Base-by-base conservation (phyloP, 257 asterid species). In the Nyctanthes arbortristis region DNA sequence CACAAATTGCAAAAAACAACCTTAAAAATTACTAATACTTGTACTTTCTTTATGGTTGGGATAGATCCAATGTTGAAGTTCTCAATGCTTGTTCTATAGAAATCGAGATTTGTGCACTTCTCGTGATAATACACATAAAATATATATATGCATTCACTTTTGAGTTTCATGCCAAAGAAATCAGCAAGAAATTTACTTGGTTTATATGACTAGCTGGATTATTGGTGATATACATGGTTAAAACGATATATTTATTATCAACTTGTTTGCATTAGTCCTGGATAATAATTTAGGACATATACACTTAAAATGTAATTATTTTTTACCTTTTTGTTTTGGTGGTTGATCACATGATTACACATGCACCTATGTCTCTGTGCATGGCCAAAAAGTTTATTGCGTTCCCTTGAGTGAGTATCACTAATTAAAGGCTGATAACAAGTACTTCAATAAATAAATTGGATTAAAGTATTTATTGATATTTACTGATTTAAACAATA, bases 61-160 rank as follows among this genome's bases (percentile, higher is more conserved):
- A 73, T 72, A 69, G 62, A 24, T 67, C 62, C 59, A 52, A 24
- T 24, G n/a, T 77, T 56, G 85, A 63, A 57, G 55, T 65, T 55
- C 36, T 57, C 22, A 59, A n/a, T n/a, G 47, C 37, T 65, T 70
- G 63, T 36, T 57, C 29, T 52, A 16, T 52, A 13, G 36, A 22
- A 35, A 28, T 67, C 67, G 78, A 67, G 78, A 74, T 67, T 47
- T 18, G 71, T 62, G 77, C 76, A 24, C 16, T 61, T 43, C 54
- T 27, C 76, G 65, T 14, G 65, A 5, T 35, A n/a, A n/a, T n/a
- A n/a, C n/a, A n/a, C n/a, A n/a, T n/a, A n/a, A n/a, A n/a, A n/a
- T n/a, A 39, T n/a, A 45, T n/a, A 52, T 31, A 37, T 63, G 45
- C 69, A 22, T 61, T 62, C 35, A 32, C 22, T 35, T 45, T 27